Evolutionary conservation across 1,139 yeast genomes (phyloP).

Genomic region (Geotrichum citri-aurantii): DNA sequence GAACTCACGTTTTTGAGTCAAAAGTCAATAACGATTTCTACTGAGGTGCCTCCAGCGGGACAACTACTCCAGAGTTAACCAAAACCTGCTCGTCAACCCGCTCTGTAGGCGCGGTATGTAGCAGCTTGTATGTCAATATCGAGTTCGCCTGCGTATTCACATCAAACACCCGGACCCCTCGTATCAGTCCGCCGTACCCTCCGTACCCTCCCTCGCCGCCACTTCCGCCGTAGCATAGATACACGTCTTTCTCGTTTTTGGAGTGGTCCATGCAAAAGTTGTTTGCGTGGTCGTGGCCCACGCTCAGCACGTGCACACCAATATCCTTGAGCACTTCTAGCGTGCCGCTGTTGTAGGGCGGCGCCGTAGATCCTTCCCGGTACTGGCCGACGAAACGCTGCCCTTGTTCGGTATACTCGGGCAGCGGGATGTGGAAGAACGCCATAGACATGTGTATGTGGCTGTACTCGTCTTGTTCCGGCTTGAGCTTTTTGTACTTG

Average conservation of each 20-base stretch:
- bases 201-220: conserved; percentile 93
- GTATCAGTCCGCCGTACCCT: conserved; percentile 77
- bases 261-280: conserved; percentile 70
- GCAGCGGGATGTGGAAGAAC: conserved; percentile 87
- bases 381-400: conserved; percentile 50
- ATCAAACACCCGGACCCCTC: conserved; percentile 70
- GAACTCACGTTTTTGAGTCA: neutral
- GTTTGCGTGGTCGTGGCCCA: conserved; percentile 94
- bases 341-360: conserved; percentile 57
- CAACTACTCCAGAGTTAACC: conserved; percentile 44
- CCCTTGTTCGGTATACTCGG: conserved; percentile 57
- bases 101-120: conserved; percentile 41
- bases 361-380: conserved; percentile 75
- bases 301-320: conserved; percentile 68
- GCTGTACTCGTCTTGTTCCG: conserved; percentile 37
- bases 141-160: conserved; percentile 49
- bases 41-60: neutral
- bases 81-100: conserved; percentile 54
- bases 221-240: conserved; percentile 94
- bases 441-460: conserved; percentile 66
- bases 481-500: conserved; percentile 37
- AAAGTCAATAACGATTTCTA: neutral
- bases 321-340: conserved; percentile 50
- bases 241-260: conserved; percentile 40
- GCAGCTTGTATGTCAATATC: conserved; percentile 68